These are phyloP conservation scores for Phytopythium aichiense DNA, from an alignment of 352 stramenopile species.

Conservation along the genomic window DNA sequence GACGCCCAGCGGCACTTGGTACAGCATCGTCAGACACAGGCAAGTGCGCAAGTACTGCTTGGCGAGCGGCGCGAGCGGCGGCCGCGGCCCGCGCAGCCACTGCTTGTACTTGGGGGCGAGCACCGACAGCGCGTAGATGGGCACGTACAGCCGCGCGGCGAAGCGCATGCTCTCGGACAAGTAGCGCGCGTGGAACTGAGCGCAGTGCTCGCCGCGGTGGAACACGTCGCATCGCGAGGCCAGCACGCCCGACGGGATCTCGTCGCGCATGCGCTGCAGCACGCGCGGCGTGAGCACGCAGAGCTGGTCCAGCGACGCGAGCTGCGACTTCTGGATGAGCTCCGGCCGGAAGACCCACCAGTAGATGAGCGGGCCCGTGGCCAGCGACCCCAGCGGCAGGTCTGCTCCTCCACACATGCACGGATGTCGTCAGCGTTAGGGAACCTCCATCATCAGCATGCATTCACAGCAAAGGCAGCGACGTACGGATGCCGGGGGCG, in stretches of 20 bases:
- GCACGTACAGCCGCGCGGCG: constrained; percentile 46
- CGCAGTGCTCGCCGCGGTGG: constrained; percentile 37
- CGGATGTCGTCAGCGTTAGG: neutral
- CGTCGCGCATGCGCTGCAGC: constrained; percentile 47
- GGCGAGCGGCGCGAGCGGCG: constrained; percentile 24
- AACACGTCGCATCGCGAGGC: constrained; percentile 60
- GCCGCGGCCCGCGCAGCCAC: constrained; percentile 56
- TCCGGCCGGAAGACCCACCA: constrained; percentile 59
- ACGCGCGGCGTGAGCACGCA: constrained; percentile 28
- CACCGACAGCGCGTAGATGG: constrained; percentile 59
- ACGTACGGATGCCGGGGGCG: constrained; percentile 43
- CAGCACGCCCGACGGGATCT: constrained; percentile 35
- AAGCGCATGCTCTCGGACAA: constrained; percentile 36
- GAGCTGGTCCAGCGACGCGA: constrained; percentile 47
- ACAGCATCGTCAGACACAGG: constrained; percentile 52
- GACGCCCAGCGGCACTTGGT: constrained; percentile 46
- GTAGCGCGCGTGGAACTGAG: constrained; percentile 38
- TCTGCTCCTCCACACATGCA: constrained; percentile 18
- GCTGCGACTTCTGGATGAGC: constrained; percentile 38
- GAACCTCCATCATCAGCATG: neutral
- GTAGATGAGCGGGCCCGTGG: constrained; percentile 49
- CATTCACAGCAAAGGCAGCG: neutral
- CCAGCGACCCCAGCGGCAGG: constrained; percentile 29
- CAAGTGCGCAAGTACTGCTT: constrained; percentile 56
- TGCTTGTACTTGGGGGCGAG: constrained; percentile 52